Percentiles rank a stretch among this genome's conserved stretches.
Conservation (phyloP, 495 filamentous ascomycete species). For the Pyronema omphalodes region DNA sequence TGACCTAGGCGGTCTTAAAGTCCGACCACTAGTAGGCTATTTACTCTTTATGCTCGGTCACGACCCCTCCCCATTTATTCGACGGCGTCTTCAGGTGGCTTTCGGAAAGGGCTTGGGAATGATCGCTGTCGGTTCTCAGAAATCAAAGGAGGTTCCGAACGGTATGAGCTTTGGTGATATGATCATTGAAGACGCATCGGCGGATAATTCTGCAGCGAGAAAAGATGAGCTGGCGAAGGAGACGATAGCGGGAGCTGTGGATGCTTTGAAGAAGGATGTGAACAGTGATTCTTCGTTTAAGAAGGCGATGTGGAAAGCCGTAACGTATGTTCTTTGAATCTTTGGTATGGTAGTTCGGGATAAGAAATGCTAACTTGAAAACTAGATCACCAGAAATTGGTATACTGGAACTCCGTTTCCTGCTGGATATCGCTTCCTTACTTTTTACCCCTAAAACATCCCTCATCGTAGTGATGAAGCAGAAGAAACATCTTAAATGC, state of each 20-base stretch:
- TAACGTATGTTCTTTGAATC: slow-evolving; percentile 24
- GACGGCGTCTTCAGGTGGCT: slow-evolving; percentile 44
- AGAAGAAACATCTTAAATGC: slow-evolving; percentile 53
- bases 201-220: slow-evolving; percentile 40
- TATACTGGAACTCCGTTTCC: slow-evolving; percentile 51
- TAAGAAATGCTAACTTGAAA: slow-evolving; percentile 3
- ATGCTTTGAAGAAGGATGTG: slow-evolving; percentile 55
- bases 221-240: slow-evolving; percentile 52
- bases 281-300: slow-evolving; percentile 42
- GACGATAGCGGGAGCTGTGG: slow-evolving; percentile 56
- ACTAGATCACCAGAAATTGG: slow-evolving; percentile 44
- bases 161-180: slow-evolving; percentile 37
- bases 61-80: slow-evolving; percentile 66
- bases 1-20: slow-evolving; percentile 52
- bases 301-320: slow-evolving; percentile 57
- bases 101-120: slow-evolving; percentile 58
- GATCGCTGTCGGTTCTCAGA: slow-evolving; percentile 55
- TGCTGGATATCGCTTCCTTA: slow-evolving; percentile 56
- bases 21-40: slow-evolving; percentile 40
- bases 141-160: slow-evolving; percentile 21
- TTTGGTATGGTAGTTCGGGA: background rate
- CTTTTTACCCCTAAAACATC: slow-evolving; percentile 51
- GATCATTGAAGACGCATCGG: slow-evolving; percentile 60
- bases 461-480: slow-evolving; percentile 42
- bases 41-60: slow-evolving; percentile 52